Evolutionary conservation across 169 alveolate species (phyloP).

Genomic region (Cryptosporidium ryanae): DNA sequence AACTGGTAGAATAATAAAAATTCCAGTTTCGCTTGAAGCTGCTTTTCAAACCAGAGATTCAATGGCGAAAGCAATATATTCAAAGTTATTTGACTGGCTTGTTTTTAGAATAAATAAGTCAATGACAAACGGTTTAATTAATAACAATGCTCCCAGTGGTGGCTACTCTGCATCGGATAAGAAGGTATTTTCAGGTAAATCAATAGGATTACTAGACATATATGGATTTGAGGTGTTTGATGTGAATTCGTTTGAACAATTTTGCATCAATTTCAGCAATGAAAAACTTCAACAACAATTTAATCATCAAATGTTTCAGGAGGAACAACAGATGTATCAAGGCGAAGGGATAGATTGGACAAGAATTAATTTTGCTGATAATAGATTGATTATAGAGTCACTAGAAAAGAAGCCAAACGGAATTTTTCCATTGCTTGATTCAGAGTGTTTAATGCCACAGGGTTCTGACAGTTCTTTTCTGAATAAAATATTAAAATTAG

Average conservation of each 20-base stretch:
- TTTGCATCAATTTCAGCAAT: slow-evolving; percentile 91
- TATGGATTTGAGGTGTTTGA: slow-evolving; percentile 88
- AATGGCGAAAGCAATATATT: slow-evolving; percentile 82
- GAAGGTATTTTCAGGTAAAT: slow-evolving; percentile 78
- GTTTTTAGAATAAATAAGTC: slow-evolving; percentile 79
- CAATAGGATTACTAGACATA: slow-evolving; percentile 85
- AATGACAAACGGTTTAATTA: slow-evolving; percentile 41
- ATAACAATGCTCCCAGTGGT: not conserved
- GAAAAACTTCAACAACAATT: slow-evolving; percentile 88
- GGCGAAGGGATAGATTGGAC: slow-evolving; percentile 87
- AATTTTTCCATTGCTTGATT: slow-evolving; percentile 83
- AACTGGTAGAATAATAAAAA: slow-evolving; percentile 73
- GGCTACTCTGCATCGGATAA: slow-evolving; percentile 13
- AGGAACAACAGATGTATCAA: slow-evolving; percentile 84
- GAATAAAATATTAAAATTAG: slow-evolving; percentile 72
- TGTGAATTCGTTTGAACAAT: slow-evolving; percentile 87
- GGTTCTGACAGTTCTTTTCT: slow-evolving; percentile 79
- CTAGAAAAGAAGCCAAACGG: slow-evolving; percentile 82
- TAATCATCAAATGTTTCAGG: slow-evolving; percentile 87
- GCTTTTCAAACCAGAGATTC: slow-evolving; percentile 81
- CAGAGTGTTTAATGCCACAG: slow-evolving; percentile 80
- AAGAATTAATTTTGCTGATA: slow-evolving; percentile 85
- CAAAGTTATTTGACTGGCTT: slow-evolving; percentile 81
- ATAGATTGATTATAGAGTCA: slow-evolving; percentile 86
- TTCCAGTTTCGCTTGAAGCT: slow-evolving; percentile 66